These are phyloP conservation scores for Lipomyces spencermartinsiae DNA, from an alignment of 805 yeast species.

Conservation along the genomic window DNA sequence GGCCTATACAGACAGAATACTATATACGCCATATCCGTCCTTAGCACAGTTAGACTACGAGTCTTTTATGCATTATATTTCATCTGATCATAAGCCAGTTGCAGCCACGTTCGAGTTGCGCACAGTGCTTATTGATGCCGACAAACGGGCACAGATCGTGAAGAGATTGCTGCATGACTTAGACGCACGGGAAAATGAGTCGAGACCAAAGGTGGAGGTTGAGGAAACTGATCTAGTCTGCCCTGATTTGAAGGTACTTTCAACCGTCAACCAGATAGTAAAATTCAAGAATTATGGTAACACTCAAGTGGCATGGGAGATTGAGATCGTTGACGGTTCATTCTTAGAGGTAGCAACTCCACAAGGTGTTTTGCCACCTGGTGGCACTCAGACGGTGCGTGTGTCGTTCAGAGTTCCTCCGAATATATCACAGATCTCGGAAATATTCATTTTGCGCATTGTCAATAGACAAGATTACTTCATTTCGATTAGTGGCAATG, in stretches of 20 bases:
- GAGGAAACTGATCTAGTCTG: constrained; percentile 46
- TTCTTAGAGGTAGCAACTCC: constrained; percentile 40
- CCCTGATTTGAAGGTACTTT: constrained; percentile 42
- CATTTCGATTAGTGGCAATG: constrained; percentile 38
- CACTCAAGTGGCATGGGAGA: constrained; percentile 50
- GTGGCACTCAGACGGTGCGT: constrained; percentile 38
- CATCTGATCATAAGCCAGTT: constrained; percentile 67
- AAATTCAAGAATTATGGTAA: constrained; percentile 49
- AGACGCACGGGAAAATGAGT: constrained; percentile 54
- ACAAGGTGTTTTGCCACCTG: constrained; percentile 40
- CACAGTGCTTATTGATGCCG: constrained; percentile 49
- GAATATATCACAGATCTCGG: constrained; percentile 26
- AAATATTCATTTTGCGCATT: constrained; percentile 43
- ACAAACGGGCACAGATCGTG: constrained; percentile 47
- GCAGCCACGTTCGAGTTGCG: constrained; percentile 47
- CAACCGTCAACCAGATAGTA: constrained; percentile 39
- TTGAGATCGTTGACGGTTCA: constrained; percentile 43
- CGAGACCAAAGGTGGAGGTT: constrained; percentile 52
- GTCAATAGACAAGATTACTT: constrained; percentile 46
- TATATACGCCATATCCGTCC: constrained; percentile 47
- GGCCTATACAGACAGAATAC: constrained; percentile 65
- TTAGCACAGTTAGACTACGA: constrained; percentile 41
- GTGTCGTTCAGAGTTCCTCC: constrained; percentile 27
- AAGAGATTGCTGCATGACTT: constrained; percentile 50
- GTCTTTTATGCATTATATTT: constrained; percentile 42